Conservation (phyloP, 23 red algal species). For the Gracilariopsis chorda region DNA sequence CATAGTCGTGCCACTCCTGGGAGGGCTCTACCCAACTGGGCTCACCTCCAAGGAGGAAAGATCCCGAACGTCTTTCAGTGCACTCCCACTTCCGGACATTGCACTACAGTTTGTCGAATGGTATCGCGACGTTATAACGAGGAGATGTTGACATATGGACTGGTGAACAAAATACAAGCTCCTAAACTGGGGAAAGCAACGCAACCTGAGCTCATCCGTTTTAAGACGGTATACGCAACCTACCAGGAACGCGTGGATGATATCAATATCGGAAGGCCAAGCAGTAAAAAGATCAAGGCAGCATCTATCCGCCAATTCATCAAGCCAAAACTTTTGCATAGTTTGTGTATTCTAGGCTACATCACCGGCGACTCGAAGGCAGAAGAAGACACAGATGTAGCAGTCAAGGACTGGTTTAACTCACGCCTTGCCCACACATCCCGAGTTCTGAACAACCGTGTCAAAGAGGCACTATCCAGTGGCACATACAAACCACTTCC, state of each 20-base stretch:
- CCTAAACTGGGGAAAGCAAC: background rate
- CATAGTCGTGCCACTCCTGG: no score
- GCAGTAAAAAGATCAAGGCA: background rate
- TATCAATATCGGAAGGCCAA: background rate
- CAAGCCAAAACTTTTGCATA: background rate
- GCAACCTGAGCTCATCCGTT: constrained; percentile 16
- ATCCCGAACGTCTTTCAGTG: no score
- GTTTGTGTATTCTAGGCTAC: constrained; percentile 5
- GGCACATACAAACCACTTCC: background rate
- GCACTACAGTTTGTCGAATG: no score
- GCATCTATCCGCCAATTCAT: background rate
- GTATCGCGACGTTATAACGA: background rate
- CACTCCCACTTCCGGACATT: no score
- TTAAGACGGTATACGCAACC: background rate
- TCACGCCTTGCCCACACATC: background rate
- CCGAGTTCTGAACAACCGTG: background rate
- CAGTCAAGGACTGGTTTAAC: constrained; percentile 12
- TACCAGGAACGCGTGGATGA: background rate
- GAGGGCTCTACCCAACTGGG: no score
- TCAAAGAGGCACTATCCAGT: background rate
- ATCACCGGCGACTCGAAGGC: background rate
- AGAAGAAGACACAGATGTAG: background rate
- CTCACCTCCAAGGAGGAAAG: no score
- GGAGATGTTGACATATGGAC: background rate
- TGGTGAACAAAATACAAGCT: constrained; percentile 11